phyloP scores from a whole-genome alignment of 1,139 yeast species.

The Candida neerlandica region DNA sequence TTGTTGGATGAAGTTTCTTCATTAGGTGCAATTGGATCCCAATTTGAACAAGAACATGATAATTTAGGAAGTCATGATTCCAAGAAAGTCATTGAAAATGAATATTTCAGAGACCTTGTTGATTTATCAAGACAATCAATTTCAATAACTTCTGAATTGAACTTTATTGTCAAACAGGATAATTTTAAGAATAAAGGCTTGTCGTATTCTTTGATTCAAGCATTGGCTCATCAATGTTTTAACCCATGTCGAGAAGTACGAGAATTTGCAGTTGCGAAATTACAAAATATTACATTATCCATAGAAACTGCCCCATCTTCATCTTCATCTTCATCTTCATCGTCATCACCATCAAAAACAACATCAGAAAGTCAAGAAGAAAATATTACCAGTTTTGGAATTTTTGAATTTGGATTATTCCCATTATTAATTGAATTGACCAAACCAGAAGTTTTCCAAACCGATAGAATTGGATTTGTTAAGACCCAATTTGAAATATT shows the following conservation, averaged over 20 bases:
- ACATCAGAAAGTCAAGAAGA: conserved; percentile 18
- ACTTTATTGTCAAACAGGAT: conserved; percentile 30
- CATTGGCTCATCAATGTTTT: conserved; percentile 84
- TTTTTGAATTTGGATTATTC: conserved; percentile 73
- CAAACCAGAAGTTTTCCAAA: conserved; percentile 65
- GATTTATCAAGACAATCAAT: conserved; percentile 65
- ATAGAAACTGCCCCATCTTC: conserved; percentile 20
- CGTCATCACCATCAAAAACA: too few relatives aligned
- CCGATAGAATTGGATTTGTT: conserved; percentile 65
- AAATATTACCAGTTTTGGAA: conserved; percentile 48
- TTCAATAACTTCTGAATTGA: conserved; percentile 55
- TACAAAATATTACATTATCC: conserved; percentile 51
- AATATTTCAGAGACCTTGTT: conserved; percentile 53
- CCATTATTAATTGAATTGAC: conserved; percentile 71
- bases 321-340: too few relatives aligned
- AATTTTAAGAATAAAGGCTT: conserved; percentile 34
- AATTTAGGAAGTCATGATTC: conserved; percentile 16
- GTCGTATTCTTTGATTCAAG: conserved; percentile 68
- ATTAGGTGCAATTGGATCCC: conserved; percentile 79
- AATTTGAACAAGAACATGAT: conserved; percentile 67
- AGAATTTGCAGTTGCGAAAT: conserved; percentile 57
- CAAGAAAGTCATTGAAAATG: conserved; percentile 25
- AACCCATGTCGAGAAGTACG: conserved; percentile 85
- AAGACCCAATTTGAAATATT: conserved; percentile 69
- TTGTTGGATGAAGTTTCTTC: conserved; percentile 80